Base-by-base conservation (phyloP, 176 grass and related monocot genomes). In the Rhynchospora pubera region DNA sequence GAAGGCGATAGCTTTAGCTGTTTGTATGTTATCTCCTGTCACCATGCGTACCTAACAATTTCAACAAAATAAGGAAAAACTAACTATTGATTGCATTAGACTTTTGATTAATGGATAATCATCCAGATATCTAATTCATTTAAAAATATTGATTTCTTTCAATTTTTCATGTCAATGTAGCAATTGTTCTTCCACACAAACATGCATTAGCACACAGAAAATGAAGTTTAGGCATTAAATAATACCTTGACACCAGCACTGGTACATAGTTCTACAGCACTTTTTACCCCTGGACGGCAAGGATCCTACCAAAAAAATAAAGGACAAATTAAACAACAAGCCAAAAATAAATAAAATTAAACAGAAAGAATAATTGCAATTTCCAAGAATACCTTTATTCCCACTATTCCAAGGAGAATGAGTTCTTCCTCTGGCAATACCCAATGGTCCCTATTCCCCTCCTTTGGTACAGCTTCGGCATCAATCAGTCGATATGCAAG, bases 11-110 rank as follows among this genome's bases (percentile, higher is more conserved):
- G 96, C 92, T 65, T 98, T 98, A 46, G 96, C 96, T 65, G 96
- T 98, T 84, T 94, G 90, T 74, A 94, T 85, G 73, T 94, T 98
- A 82, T 98, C 96, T 79, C 96, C 96, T 50, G 96, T 98, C 83
- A 98, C 92, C 92, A 98, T 98, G 75, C 92, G 92, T 57, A 98
- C 95, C 95, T 98, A 64, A 59, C 81, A 82, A 77, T 82, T 56
- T 55, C 26, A 7, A 62, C 10, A 75, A 15, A 15, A 66, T 57
- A 73, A 51, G 46, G 68, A 74, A 24, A 9, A 79, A 61, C 22
- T 57, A 75, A 46, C 1, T 81, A 46, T 16, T 26, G 22, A 19
- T 15, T 28, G 30, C 4, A 71, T 26, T 11, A 71, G 3, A 43
- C 28, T 71, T 43, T 39, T 3, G 43, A 4, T 44, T 32, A 71